Conservation (phyloP, 2,329 filamentous ascomycete genomes). For the Beauveria pseudobassiana region DNA sequence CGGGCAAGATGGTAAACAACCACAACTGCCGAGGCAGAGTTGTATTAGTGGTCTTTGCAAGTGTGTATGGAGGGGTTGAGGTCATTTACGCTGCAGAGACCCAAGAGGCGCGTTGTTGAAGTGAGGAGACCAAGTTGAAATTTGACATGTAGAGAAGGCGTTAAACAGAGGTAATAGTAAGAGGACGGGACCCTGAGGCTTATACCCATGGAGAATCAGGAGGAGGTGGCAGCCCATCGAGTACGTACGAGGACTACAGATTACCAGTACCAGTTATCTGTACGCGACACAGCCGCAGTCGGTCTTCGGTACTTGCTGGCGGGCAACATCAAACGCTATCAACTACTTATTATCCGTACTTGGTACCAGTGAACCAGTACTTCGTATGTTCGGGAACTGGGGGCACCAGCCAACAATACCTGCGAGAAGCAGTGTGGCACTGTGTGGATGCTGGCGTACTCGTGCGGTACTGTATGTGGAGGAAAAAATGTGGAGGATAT, state of each 20-base stretch:
- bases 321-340: not conserved
- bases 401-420: not conserved
- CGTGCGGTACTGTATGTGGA: not conserved
- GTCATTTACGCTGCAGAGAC: not conserved
- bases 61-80: not conserved
- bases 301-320: conserved; percentile 2
- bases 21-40: conserved; percentile 9
- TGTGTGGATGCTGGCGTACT: no score
- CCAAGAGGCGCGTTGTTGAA: not conserved
- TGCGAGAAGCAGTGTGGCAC: not conserved
- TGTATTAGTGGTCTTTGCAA: not conserved
- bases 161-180: not conserved
- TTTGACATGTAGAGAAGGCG: not conserved
- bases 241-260: no score
- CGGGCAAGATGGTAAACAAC: not conserved
- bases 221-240: no score
- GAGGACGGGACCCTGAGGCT: conserved; percentile 5
- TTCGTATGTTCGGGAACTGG: no score
- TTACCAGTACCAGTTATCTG: no score
- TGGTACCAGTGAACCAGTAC: no score
- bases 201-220: not conserved
- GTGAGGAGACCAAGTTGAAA: not conserved
- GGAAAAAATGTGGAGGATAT: not conserved
- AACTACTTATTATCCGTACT: no score
- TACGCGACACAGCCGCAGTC: not conserved